Evolutionary conservation across 352 stramenopile species (phyloP).

Genomic region (Phytopythium delawarense): DNA sequence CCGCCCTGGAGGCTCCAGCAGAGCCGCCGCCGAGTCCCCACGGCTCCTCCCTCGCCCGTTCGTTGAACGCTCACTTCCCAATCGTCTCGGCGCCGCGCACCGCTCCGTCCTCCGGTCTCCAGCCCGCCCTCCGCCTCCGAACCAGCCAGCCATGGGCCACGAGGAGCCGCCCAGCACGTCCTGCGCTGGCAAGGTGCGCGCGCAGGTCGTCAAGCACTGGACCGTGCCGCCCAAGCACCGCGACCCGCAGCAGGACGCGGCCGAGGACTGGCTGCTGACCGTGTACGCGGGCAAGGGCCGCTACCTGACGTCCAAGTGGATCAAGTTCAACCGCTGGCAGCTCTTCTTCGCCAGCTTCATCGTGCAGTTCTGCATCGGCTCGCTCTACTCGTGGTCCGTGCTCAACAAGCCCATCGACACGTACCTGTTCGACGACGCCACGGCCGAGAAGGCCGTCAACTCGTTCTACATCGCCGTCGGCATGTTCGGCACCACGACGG

Average conservation of each 20-base stretch:
- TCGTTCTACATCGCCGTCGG: constrained; percentile 71
- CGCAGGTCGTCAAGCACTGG: constrained; percentile 38
- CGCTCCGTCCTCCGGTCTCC: neutral
- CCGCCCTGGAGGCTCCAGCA: no score
- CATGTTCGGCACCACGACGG: constrained; percentile 52
- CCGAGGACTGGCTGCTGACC: constrained; percentile 49
- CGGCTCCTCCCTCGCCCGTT: neutral
- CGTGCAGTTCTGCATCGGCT: constrained; percentile 71
- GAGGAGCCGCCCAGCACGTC: constrained; percentile 18
- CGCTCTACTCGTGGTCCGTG: constrained; percentile 72
- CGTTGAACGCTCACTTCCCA: constrained; percentile 9
- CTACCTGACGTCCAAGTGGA: constrained; percentile 34
- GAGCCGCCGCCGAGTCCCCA: no score
- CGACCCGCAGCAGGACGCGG: constrained; percentile 45
- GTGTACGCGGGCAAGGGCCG: constrained; percentile 42
- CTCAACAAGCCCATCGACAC: constrained; percentile 69
- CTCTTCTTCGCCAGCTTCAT: constrained; percentile 59
- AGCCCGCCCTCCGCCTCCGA: neutral
- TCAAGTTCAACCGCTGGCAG: constrained; percentile 62
- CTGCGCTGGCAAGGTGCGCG: constrained; percentile 23
- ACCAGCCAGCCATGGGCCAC: constrained; percentile 3
- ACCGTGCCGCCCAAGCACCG: constrained; percentile 45
- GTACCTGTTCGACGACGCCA: constrained; percentile 40
- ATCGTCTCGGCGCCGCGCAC: constrained; percentile 10
- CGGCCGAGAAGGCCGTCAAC: constrained; percentile 56